These are phyloP conservation scores for Mrakia blollopis DNA, from an alignment of 768 basidiomycete genomes.

Conservation along the genomic window DNA sequence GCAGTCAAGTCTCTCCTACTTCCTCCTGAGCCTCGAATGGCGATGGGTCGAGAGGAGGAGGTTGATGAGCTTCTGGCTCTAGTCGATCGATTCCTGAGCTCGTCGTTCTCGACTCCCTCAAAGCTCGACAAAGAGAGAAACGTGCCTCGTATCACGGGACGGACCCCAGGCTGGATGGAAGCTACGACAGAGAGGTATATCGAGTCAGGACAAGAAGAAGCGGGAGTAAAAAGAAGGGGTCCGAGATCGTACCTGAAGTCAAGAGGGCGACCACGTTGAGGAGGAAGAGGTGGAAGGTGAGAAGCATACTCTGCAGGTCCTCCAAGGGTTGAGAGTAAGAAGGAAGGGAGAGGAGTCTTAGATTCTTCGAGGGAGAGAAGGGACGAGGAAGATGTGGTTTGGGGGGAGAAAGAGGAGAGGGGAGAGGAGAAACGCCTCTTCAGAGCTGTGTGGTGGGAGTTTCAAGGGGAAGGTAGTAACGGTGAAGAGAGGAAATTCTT, in stretches of 20 bases:
- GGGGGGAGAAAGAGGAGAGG: not conserved
- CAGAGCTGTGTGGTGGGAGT: not conserved
- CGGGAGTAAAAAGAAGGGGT: not conserved
- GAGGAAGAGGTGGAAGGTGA: too few species aligned
- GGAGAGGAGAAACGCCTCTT: not conserved
- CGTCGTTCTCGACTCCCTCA: not conserved
- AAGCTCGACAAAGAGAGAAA: too few species aligned
- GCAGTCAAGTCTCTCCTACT: not conserved
- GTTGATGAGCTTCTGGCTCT: not conserved
- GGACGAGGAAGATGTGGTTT: not conserved
- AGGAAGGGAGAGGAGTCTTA: not conserved
- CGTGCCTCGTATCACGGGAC: too few species aligned
- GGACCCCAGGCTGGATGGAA: too few species aligned
- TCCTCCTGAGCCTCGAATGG: too few species aligned
- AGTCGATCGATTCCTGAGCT: not conserved
- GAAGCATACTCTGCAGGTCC: too few species aligned
- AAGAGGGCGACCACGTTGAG: too few species aligned
- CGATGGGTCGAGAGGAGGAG: not conserved
- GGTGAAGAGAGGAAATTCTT: not conserved
- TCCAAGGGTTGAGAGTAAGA: not conserved
- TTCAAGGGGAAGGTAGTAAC: not conserved
- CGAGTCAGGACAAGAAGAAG: not conserved
- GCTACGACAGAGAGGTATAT: too few species aligned
- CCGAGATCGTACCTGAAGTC: too few species aligned
- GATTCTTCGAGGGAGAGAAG: not conserved